Base-by-base conservation (phyloP, 495 filamentous ascomycete species). In the Elasticomyces elasticus region DNA sequence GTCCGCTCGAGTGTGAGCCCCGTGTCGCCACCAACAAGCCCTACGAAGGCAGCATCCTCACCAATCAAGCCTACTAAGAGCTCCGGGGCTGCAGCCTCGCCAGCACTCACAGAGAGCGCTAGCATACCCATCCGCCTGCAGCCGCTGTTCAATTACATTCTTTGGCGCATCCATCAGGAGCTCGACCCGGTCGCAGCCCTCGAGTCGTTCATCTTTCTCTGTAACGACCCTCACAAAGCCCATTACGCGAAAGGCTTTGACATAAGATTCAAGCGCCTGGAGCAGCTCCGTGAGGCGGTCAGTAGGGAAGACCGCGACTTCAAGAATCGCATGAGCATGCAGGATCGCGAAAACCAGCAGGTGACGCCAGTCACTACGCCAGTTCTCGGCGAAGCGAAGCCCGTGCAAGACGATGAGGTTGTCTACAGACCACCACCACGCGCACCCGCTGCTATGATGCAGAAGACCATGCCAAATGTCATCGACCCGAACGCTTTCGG, bases 161-260 rank as follows among this genome's bases (percentile, higher is more conserved):
- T 85, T 10, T 82, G 80, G 75, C 74, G 76, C 41, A 71, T 83
- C 22, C 76, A 84, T 65, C 69, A 73, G 62, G 57, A 70, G 44
- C 28, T 53, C 35, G 58, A 67, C 43, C 55, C 68, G 61, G 42
- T 70, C 62, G 26, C 72, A 65, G 64, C 70, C 43, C 56, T 74
- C 69, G 66, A 75, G 30, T 65, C 65, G 5, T 81, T 65, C 60
- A 78, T 66, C 38, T 64, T 78, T 20, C 70, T 85, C 22, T 79
- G 77, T 35, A 84, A 84, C 56, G 78, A 83, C 55, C 72, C 69
- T 0, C 60, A 63, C 49, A 79, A 78, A 9, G 71, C 77, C 44
- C 59, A 70, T 1, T 80, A 77, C 72, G 80, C 80, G 0, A 72
- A 76, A 59, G 77, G 77, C 41, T 84, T 82, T 52, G 79, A 78